These are phyloP conservation scores for Botrytis aclada DNA, from an alignment of 2,329 filamentous ascomycete genomes.

Conservation along the genomic window DNA sequence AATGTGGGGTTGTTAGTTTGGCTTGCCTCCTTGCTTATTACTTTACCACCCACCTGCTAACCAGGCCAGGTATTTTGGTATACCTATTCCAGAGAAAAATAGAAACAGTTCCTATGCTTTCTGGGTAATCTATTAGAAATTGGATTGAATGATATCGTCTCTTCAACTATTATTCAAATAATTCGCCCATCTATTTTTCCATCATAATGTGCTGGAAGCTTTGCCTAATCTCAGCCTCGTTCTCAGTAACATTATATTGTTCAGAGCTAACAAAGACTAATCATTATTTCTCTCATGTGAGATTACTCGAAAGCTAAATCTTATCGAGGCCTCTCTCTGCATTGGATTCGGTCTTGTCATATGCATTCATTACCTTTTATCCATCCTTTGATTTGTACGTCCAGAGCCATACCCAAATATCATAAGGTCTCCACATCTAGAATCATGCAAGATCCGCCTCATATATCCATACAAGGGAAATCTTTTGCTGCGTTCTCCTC, in stretches of 20 bases:
- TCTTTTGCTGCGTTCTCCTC: conserved; percentile 14
- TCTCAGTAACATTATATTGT: neutral
- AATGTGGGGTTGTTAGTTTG: neutral
- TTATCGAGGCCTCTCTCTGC: neutral
- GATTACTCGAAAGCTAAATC: neutral
- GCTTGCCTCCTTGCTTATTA: too few relatives aligned
- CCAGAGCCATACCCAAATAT: neutral
- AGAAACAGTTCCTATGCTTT: neutral
- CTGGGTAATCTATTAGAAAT: neutral
- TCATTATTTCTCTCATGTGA: neutral
- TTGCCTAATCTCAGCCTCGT: neutral
- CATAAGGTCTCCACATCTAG: neutral
- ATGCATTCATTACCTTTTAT: neutral
- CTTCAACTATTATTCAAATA: neutral
- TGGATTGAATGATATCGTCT: neutral
- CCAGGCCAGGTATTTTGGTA: neutral
- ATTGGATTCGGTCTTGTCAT: neutral
- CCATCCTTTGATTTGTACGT: neutral
- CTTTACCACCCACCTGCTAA: neutral
- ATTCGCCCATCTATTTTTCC: neutral
- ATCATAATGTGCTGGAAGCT: neutral
- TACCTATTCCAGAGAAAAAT: too few relatives aligned
- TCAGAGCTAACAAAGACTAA: neutral
- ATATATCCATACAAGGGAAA: conserved; percentile 21
- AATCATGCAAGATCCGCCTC: neutral